phyloP scores from a whole-genome alignment of 257 asterid genomes.

The Ilex aquifolium region DNA sequence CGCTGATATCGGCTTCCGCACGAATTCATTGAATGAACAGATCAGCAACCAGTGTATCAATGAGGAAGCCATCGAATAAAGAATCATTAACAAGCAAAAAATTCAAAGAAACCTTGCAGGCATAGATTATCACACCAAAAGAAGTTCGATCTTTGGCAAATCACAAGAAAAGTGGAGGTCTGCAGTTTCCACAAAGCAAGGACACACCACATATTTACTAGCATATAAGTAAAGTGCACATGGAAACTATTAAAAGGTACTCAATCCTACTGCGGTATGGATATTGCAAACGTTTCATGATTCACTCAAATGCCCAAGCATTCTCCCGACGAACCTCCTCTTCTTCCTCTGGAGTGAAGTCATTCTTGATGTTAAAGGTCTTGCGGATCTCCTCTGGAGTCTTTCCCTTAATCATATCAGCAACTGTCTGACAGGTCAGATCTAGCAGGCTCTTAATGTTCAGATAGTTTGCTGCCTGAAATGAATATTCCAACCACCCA shows the following conservation, averaged over 20 bases:
- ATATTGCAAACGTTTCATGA: background rate
- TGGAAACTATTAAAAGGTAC: background rate
- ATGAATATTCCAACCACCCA: background rate
- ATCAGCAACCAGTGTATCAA: too few species aligned
- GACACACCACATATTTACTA: background rate
- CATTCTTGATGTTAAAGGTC: conserved; percentile 60
- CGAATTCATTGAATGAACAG: too few species aligned
- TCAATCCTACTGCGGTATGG: background rate
- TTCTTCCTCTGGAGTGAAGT: conserved; percentile 61
- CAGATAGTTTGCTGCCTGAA: conserved; percentile 71
- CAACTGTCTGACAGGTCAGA: conserved; percentile 58
- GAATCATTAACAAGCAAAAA: too few species aligned
- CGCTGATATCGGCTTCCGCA: too few species aligned
- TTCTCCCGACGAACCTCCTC: conserved; percentile 68
- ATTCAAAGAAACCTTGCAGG: too few species aligned
- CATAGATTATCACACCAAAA: too few species aligned
- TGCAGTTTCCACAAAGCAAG: background rate
- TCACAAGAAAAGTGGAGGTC: too few species aligned
- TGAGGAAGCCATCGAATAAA: too few species aligned
- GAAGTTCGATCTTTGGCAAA: too few species aligned
- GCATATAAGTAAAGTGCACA: background rate
- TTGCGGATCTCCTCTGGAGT: conserved; percentile 66
- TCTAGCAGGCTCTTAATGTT: conserved; percentile 62
- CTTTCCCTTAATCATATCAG: conserved; percentile 65
- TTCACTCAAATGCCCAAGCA: conserved; percentile 68